phyloP scores from a whole-genome alignment of 2,329 filamentous ascomycete species.

The Parastagonospora avenae region DNA sequence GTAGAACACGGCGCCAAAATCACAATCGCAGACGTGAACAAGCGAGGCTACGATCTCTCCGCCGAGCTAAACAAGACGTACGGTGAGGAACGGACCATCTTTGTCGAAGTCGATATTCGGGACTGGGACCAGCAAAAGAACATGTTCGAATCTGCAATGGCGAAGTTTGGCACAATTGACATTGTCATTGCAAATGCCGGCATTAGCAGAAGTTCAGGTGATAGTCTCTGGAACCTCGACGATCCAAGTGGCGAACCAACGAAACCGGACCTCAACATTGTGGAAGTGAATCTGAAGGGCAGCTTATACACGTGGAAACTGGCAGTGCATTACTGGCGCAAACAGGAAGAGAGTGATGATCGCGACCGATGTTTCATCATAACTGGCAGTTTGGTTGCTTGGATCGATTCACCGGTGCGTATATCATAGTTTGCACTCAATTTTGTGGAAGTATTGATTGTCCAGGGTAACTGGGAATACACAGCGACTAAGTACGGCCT shows the following conservation, averaged over 20 bases:
- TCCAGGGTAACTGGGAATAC: conserved; percentile 42
- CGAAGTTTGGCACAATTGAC: conserved; percentile 41
- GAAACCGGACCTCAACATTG: conserved; percentile 19
- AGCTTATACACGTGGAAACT: conserved; percentile 25
- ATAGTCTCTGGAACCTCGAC: conserved; percentile 59
- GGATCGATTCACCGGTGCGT: conserved; percentile 19
- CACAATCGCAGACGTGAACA: conserved; percentile 42
- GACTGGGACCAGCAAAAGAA: conserved; percentile 24
- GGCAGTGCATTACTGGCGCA: conserved; percentile 23
- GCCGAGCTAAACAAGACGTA: conserved; percentile 32
- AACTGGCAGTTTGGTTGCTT: conserved; percentile 21
- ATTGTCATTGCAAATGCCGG: conserved; percentile 27
- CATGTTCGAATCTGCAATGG: conserved; percentile 17
- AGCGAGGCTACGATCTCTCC: conserved; percentile 31
- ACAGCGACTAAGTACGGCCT: conserved; percentile 43
- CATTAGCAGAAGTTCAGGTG: conserved; percentile 23
- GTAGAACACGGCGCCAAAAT: conserved; percentile 40
- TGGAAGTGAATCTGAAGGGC: conserved; percentile 20
- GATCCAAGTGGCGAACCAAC: conserved; percentile 18
- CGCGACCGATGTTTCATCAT: conserved; percentile 25
- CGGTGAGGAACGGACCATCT: conserved; percentile 22
- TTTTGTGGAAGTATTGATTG: background rate
- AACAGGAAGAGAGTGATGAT: conserved; percentile 18
- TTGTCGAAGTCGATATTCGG: conserved; percentile 20
- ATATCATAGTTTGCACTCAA: background rate